A percentile compares a stretch with the other conserved stretches of the same genome.
Conservation (phyloP, 2,329 filamentous ascomycete genomes). For the Colletotrichum graminicola region DNA sequence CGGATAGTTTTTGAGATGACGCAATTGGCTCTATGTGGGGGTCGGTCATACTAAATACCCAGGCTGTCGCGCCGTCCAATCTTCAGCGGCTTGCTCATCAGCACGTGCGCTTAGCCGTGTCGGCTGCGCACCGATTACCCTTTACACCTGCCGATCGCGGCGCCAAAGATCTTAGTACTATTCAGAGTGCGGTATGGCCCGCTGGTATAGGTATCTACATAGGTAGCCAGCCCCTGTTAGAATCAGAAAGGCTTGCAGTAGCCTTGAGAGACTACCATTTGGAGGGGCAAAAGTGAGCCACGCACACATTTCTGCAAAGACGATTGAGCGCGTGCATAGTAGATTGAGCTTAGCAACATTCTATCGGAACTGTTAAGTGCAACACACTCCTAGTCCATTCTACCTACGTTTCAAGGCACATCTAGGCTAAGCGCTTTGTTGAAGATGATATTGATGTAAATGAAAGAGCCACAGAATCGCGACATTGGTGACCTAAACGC, state of each 20-base stretch:
- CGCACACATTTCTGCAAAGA: background rate
- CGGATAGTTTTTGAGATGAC: constrained; percentile 28
- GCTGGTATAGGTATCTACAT: background rate
- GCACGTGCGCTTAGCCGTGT: constrained; percentile 4
- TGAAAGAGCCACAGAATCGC: background rate
- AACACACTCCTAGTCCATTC: background rate
- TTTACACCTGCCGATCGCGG: background rate
- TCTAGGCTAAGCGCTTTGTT: background rate
- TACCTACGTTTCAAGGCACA: background rate
- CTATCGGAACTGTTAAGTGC: background rate
- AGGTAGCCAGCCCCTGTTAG: background rate
- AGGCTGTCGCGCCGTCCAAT: constrained; percentile 6
- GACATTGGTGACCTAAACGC: constrained; percentile 22
- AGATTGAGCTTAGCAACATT: background rate
- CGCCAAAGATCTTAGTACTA: too few relatives aligned
- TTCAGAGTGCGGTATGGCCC: background rate
- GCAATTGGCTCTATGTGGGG: constrained; percentile 31
- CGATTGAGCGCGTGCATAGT: background rate
- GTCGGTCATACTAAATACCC: constrained; percentile 13
- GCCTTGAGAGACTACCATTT: too few relatives aligned
- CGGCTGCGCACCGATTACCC: background rate
- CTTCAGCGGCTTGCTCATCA: constrained; percentile 11
- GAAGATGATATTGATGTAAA: background rate
- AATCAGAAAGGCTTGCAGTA: background rate
- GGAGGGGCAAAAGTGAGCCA: background rate